phyloP scores from a whole-genome alignment of 2,329 filamentous ascomycete species.

The Pestalotiopsis sp. region DNA sequence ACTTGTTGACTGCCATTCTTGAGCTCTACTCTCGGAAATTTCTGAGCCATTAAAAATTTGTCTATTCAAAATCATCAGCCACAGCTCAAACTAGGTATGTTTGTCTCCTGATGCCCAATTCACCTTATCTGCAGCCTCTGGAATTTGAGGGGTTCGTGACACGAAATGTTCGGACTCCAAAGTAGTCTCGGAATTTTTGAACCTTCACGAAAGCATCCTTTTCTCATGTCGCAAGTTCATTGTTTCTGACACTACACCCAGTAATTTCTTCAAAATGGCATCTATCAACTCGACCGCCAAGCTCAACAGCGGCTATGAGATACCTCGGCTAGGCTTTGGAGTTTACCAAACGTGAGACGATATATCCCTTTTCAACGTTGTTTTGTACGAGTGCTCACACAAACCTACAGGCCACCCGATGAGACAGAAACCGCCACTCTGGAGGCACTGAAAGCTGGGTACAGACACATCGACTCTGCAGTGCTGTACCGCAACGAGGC shows the following conservation, averaged over 20 bases:
- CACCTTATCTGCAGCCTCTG: background rate
- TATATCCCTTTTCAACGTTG: too few species aligned
- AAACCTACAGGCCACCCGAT: too few species aligned
- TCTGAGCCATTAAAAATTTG: too few species aligned
- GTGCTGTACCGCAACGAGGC: slow-evolving; percentile 55
- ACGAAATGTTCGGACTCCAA: background rate
- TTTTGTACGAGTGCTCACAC: too few species aligned
- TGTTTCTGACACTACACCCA: background rate
- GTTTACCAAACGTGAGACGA: slow-evolving; percentile 54
- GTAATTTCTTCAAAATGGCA: slow-evolving; percentile 20
- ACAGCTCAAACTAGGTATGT: background rate
- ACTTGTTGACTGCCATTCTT: background rate
- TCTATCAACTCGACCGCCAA: slow-evolving; percentile 51
- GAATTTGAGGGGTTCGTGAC: background rate
- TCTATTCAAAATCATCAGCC: too few species aligned
- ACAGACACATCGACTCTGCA: slow-evolving; percentile 60
- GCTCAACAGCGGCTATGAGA: slow-evolving; percentile 56
- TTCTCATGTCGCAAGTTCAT: background rate
- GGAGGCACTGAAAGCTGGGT: slow-evolving; percentile 53
- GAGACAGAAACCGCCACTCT: slow-evolving; percentile 40
- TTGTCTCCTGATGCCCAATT: background rate
- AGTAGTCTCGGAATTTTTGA: too few species aligned
- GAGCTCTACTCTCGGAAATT: too few species aligned
- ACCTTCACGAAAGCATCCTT: too few species aligned
- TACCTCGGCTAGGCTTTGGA: slow-evolving; percentile 58